Evolutionary conservation across 495 filamentous ascomycete genomes (phyloP).

Genomic region (Durotheca rogersii): DNA sequence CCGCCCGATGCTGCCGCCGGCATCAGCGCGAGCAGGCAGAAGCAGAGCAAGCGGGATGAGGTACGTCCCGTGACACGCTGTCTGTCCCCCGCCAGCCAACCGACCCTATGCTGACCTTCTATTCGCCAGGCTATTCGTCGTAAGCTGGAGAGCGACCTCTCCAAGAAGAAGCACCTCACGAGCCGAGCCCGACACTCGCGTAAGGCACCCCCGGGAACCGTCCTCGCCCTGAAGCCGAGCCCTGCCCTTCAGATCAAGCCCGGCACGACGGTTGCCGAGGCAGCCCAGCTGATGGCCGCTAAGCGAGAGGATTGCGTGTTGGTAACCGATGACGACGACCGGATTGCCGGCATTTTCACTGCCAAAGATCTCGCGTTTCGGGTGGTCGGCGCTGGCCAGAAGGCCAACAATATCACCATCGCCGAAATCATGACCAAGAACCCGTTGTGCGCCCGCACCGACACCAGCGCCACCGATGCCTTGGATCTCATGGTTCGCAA

Average conservation of each 20-base stretch:
- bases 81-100: constrained; percentile 8
- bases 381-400: constrained; percentile 90
- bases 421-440: constrained; percentile 99
- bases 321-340: constrained; percentile 96
- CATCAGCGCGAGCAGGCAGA: constrained; percentile 83
- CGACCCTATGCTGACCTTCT: constrained; percentile 32
- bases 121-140: constrained; percentile 84
- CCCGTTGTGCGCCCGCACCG: constrained; percentile 91
- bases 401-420: constrained; percentile 86
- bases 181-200: constrained; percentile 76
- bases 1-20: constrained; percentile 70
- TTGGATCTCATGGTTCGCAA: constrained; percentile 97
- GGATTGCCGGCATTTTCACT: constrained; percentile 97
- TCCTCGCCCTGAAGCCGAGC: constrained; percentile 91
- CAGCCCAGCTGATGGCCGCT: constrained; percentile 97
- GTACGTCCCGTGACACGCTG: constrained; percentile 52
- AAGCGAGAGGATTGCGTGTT: constrained; percentile 99
- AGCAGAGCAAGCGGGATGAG: constrained; percentile 97
- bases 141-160: constrained; percentile 96
- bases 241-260: constrained; percentile 98
- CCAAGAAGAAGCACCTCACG: constrained; percentile 85
- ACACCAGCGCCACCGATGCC: constrained; percentile 97
- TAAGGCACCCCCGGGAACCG: constrained; percentile 93
- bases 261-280: constrained; percentile 88
- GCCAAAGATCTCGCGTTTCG: constrained; percentile 98